phyloP scores from a whole-genome alignment of 352 stramenopile species.

The Thalassiosira mediterranea region DNA sequence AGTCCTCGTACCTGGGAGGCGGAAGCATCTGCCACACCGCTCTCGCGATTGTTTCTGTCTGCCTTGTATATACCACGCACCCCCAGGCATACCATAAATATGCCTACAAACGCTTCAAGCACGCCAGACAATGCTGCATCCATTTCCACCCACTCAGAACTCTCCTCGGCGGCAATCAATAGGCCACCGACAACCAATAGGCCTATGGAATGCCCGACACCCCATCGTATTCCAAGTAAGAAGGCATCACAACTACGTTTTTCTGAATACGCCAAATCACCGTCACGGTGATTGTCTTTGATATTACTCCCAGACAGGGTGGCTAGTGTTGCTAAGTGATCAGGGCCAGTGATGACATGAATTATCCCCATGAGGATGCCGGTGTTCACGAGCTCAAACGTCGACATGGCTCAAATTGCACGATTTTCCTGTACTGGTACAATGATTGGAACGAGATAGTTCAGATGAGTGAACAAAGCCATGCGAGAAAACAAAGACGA shows the following conservation, averaged over 20 bases:
- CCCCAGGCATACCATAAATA: conserved; percentile 75
- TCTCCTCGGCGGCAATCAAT: conserved; percentile 81
- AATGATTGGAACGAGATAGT: too few species aligned
- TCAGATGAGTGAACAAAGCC: too few species aligned
- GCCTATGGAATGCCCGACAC: conserved; percentile 88
- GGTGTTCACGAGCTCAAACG: conserved; percentile 26
- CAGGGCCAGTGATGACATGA: conserved; percentile 81
- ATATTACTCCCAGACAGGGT: conserved; percentile 83
- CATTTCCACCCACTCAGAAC: conserved; percentile 51
- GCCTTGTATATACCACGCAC: conserved; percentile 49
- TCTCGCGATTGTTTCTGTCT: conserved; percentile 26
- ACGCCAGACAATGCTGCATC: conserved; percentile 36
- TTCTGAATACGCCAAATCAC: background rate
- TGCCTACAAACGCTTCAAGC: conserved; percentile 68
- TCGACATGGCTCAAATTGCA: background rate
- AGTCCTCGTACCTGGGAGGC: too few species aligned
- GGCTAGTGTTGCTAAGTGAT: conserved; percentile 88
- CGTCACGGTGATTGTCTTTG: background rate
- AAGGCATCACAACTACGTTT: conserved; percentile 79
- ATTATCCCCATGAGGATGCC: conserved; percentile 59
- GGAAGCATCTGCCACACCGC: background rate
- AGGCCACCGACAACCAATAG: conserved; percentile 83
- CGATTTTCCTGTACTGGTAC: too few species aligned
- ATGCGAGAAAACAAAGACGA: too few species aligned
- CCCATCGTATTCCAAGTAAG: conserved; percentile 87